phyloP scores from a whole-genome alignment of 2,329 filamentous ascomycete species.

The Aureobasidium musti region DNA sequence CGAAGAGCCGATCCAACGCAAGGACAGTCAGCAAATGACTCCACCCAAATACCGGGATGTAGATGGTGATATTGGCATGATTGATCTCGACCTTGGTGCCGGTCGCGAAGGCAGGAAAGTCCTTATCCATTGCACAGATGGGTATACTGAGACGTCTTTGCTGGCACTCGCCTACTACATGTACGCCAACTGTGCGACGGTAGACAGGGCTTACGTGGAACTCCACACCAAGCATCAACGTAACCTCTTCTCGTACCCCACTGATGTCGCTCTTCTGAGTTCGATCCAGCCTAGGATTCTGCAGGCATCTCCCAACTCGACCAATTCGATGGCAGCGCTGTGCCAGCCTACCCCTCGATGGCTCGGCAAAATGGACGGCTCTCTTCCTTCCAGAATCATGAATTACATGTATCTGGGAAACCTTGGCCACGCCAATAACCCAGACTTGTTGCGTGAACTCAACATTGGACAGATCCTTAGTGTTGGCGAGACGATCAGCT shows the following conservation, averaged over 20 bases:
- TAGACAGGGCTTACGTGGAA: constrained; percentile 83
- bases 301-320: constrained; percentile 62
- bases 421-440: constrained; percentile 89
- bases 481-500: constrained; percentile 84
- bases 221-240: constrained; percentile 78
- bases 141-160: constrained; percentile 92
- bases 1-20: constrained; percentile 35
- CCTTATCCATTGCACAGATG: constrained; percentile 90
- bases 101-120: constrained; percentile 61
- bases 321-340: constrained; percentile 53
- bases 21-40: constrained; percentile 49
- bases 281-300: constrained; percentile 75
- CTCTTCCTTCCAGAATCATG: constrained; percentile 81
- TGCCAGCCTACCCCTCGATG: constrained; percentile 69
- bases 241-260: constrained; percentile 95
- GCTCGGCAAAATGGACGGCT: constrained; percentile 83
- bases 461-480: constrained; percentile 88
- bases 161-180: constrained; percentile 89
- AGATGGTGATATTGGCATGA: constrained; percentile 61
- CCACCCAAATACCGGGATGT: constrained; percentile 44
- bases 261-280: constrained; percentile 80
- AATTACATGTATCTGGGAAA: constrained; percentile 98
- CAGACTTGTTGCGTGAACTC: constrained; percentile 73
- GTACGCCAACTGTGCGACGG: constrained; percentile 78
- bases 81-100: constrained; percentile 35